Evolutionary conservation across 768 basidiomycete genomes (phyloP), one percentile per base, ranked within the genome.

Genomic region (Hypholoma sublateritium): DNA sequence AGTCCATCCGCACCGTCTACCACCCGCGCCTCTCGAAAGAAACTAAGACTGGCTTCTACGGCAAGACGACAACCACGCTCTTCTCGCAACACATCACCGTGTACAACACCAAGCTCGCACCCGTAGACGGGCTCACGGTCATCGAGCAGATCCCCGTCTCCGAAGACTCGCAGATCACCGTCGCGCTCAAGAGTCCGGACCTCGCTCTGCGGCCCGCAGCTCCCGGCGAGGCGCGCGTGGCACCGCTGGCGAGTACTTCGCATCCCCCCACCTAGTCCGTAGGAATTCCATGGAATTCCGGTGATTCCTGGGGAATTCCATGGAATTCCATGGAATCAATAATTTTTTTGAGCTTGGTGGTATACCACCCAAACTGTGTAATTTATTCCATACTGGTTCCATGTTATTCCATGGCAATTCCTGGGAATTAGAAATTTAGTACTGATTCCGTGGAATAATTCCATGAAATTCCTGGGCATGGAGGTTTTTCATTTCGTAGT

Each of bases 61-160:
- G 59, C 22, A 78, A 74, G 53, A 67, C 70, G 5, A 65, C 65
- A 8, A 71, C 56, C n/a, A 64, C 70, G 17, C 42, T 57, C 28
- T 76, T 69, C 63, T 64, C 67, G 8, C 77, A 78, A 56, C 73
- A 71, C 45, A 72, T 78, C 59, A 75, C 73, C 1, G 46, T 78
- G 7, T 62, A 62, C 66, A 80, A 79, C 66, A 75, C 73, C 43
- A 79, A 78, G 57, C 59, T 67, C n/a, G 59, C 61, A 5, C 24
- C 62, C 0, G 61, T 77, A 48, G 60, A 69, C 5, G 59, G 66
- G 32, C 47, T 80, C 58, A 77, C 73, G 55, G 57, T 79, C 51
- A 50, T 73, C 17, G 77, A 80, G 56, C 73, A 74, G 53, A 63
- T 78, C 22, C 77, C 76, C 5, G 58, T 75, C 8, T 78, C 77